Evolutionary conservation across 176 grass and related monocot species (phyloP), one percentile per base, ranked within the genome.

Genomic region (Juncus effusus): DNA sequence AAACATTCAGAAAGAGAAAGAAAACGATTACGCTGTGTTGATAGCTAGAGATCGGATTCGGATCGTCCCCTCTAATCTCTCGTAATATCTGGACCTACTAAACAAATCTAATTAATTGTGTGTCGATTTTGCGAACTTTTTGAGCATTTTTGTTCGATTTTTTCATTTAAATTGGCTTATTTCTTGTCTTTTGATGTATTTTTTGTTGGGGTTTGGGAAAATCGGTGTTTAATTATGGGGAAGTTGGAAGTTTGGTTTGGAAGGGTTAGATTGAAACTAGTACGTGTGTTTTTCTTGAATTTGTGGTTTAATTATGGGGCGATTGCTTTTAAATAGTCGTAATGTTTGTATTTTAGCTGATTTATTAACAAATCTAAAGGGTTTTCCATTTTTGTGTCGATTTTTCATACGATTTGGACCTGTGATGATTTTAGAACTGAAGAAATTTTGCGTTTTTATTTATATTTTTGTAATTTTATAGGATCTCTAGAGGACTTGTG

Each of bases 81-180:
- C 44, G 67, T 57, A 71, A 56, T 57, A 69, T 55, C 50, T 42
- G 49, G 67, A 72, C 69, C 53, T 72, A 59, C 40, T 59, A 42
- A 42, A 44, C 28, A 19, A 16, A 8, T 19, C 69, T 47, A 19
- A 72, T 60, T 72, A 45, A 72, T 8, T 56, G 39, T 56, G 12
- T 38, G 5, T 70, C 4, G 54, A 42, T 42, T 59, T 71, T 58
- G 13, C 16, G 13, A 41, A 56, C 40, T 56, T 11, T 40, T n/a
- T 40, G 16, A 51, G 13, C 16, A 1, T 13, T 15, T 53, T 68
- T 38, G 3, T 13, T 2, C 9, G 10, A 2, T 38, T 44, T 7
- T 66, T 47, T 47, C 9, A 9, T 47, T 47, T 9, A 9, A 47
- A 47, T 47, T 9, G 4, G 44, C 9, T 47, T 5, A 47, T 47